These are phyloP conservation scores for Tilletia indica DNA, from an alignment of 1,284 basidiomycete genomes.

Conservation along the genomic window DNA sequence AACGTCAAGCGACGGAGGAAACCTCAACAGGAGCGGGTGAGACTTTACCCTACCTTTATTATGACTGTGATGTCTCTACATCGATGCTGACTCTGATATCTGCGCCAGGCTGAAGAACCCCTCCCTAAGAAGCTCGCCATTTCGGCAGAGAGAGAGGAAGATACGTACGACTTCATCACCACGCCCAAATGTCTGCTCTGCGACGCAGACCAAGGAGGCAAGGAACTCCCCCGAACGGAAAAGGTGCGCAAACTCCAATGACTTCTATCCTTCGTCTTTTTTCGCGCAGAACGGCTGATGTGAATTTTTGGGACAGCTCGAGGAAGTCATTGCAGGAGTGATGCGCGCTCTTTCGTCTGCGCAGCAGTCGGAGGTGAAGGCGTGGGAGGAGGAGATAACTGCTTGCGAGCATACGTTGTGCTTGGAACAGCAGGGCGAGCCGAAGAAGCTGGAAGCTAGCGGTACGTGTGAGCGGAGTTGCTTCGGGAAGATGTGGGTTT, in stretches of 20 bases:
- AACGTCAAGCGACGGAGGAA: conserved; percentile 78
- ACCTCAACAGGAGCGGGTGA: conserved; percentile 64
- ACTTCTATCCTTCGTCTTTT: not conserved
- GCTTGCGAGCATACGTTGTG: conserved; percentile 83
- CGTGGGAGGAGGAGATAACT: conserved; percentile 92
- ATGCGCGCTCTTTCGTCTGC: conserved; percentile 82
- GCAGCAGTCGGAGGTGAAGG: conserved; percentile 88
- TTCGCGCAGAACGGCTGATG: not conserved
- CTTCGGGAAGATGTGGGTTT: not conserved
- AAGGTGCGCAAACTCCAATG: conserved; percentile 32
- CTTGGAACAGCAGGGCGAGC: conserved; percentile 63
- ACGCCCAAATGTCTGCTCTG: conserved; percentile 70
- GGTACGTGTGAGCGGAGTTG: conserved; percentile 13
- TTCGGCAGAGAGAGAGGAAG: conserved; percentile 75
- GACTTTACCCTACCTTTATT: not conserved
- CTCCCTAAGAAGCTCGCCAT: conserved; percentile 89
- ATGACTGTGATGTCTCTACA: too few species aligned
- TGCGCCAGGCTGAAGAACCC: not conserved
- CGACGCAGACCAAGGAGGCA: conserved; percentile 58
- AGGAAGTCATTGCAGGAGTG: conserved; percentile 68
- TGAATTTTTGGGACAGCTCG: conserved; percentile 32
- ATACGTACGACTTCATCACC: conserved; percentile 75
- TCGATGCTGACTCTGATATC: not conserved
- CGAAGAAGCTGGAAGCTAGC: conserved; percentile 36
- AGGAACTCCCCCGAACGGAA: conserved; percentile 60